Evolutionary conservation across 73 alveolate genomes (phyloP), one percentile per base, ranked within the genome.

Genomic region (Halteria grandinella): DNA sequence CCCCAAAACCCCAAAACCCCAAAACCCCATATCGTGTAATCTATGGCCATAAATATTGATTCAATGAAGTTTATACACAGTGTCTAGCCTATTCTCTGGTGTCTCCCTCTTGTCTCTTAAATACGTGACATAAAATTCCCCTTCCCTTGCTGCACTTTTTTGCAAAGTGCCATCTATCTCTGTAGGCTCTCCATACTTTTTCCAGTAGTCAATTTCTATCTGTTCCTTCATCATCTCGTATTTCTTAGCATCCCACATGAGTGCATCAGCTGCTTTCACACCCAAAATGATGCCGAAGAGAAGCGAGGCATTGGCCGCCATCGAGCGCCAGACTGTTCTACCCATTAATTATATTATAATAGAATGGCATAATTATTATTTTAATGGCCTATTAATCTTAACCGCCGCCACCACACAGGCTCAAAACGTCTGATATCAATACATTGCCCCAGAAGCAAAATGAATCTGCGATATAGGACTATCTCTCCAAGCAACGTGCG

Each of bases 221-320:
- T 82, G 77, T 45, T 82, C 91, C 59, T 82, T 82, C 91, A 82
- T 82, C 78, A 72, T 58, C 1, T 82, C 87, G 43, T 82, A 82
- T 47, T 82, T 82, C 47, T 55, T 31, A 0, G 54, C 50, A 27
- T 82, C 77, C 70, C 73, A 82, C 77, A 82, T 43, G n/a, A 82
- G 33, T 33, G 57, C 47, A 39, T 83, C 92, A 6, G 84, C 88
- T 17, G 69, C 60, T 52, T 62, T 83, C 10, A 83, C 41, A 11
- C 92, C 92, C 12, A 60, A 8, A 7, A 74, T 54, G 33, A 83
- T 60, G 17, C 92, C 92, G 10, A 49, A 39, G 10, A 52, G 41
- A n/a, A 83, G 75, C 0, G 88, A 52, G 44, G 69, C 62, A 74
- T 83, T 83, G 8, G 85, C 92, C 11, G 76, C 64, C 1, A 74